Evolutionary conservation across 2,329 filamentous ascomycete species (phyloP), one percentile per base, ranked within the genome.

Genomic region (Gaeumannomyces tritici): DNA sequence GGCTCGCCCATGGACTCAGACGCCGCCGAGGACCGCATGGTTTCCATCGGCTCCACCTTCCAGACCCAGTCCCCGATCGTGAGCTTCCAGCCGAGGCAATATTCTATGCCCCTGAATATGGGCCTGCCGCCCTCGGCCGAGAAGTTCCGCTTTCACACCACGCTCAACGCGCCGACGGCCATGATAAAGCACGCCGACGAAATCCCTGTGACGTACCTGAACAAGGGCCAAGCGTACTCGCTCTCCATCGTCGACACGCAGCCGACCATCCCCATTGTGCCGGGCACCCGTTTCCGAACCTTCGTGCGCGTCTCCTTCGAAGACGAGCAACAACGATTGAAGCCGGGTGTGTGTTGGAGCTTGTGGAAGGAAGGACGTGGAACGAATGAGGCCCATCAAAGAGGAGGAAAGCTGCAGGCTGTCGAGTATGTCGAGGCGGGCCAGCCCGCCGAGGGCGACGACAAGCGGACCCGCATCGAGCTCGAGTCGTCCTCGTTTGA

Each of bases 241-340:
- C 79, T 99, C 24, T 89, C 90, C 2, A 83, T 99, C 31, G 80
- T 89, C 58, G 95, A 99, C 71, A 95, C 89, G 0, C 79, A 81
- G 7, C 84, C 89, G 1, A 79, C 82, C 1, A 75, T 87, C 5
- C 81, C 84, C 2, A 77, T 83, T 42, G 73, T 78, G 0, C 82
- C 82, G 5, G 87, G 86, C 11, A 79, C 88, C 18, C 89, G 84
- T 67, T 97, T 97, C 72, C 86, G 95, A 62, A 98, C 93, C 0
- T 96, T 89, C 72, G 85, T 99, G 58, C 89, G 95, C n/a, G 88
- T 99, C 58, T 97, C 93, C 0, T 99, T 98, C 70, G 93, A 99
- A 72, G 95, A 99, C 65, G 92, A 97, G 65, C 89, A 96, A 72
- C 95, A 98, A 73, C 84, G 93, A 65, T 86, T 88, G 69, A 90